These are phyloP conservation scores for Geotrichum macrosporum DNA, from an alignment of 1,139 yeast genomes.

Conservation along the genomic window DNA sequence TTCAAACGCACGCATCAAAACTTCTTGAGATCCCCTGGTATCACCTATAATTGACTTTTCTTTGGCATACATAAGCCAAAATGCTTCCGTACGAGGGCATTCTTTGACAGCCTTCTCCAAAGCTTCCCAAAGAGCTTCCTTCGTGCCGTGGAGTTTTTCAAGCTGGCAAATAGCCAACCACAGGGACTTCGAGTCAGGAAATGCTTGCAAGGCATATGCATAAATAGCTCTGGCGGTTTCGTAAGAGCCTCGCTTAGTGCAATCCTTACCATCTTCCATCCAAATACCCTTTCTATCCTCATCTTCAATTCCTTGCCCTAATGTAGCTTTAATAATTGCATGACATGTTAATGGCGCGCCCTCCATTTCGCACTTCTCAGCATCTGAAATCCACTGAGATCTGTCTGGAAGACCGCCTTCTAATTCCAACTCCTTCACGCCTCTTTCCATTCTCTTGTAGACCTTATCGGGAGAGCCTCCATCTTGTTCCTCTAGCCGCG, in stretches of 20 bases:
- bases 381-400: conserved; percentile 48
- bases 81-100: conserved; percentile 48
- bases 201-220: conserved; percentile 44
- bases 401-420: conserved; percentile 36
- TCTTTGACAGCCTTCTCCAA: conserved; percentile 50
- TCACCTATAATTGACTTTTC: conserved; percentile 57
- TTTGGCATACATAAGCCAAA: conserved; percentile 68
- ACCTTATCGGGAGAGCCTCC: conserved; percentile 45
- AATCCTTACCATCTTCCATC: conserved; percentile 39
- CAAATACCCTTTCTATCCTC: conserved; percentile 34
- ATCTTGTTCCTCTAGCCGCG: conserved; percentile 61
- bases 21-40: conserved; percentile 48
- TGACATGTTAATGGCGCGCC: conserved; percentile 36
- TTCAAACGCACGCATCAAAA: conserved; percentile 49
- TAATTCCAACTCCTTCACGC: conserved; percentile 44
- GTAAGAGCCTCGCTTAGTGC: conserved; percentile 33
- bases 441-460: conserved; percentile 48
- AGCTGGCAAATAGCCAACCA: conserved; percentile 56
- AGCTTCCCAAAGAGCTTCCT: conserved; percentile 42
- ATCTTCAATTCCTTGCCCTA: conserved; percentile 36
- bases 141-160: conserved; percentile 41
- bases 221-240: conserved; percentile 49
- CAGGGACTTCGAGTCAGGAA: conserved; percentile 47
- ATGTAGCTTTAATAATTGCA: conserved; percentile 36
- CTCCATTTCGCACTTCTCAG: conserved; percentile 41